phyloP scores from a whole-genome alignment of 495 filamentous ascomycete genomes.

The Neohortaea acidophila region DNA sequence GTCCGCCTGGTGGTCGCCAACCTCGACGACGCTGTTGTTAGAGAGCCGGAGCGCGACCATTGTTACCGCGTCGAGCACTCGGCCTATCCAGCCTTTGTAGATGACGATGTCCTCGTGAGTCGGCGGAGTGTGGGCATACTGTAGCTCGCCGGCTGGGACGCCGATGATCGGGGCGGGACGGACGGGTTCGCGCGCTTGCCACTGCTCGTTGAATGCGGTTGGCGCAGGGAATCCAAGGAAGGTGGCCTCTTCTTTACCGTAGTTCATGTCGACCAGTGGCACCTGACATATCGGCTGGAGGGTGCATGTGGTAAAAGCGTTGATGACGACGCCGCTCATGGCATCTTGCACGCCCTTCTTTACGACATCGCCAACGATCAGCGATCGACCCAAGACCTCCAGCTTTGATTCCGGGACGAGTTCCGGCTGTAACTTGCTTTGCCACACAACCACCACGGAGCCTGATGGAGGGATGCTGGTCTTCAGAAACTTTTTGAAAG shows the following conservation, averaged over 20 bases:
- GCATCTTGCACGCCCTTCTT: slow-evolving; percentile 22
- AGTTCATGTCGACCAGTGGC: background rate
- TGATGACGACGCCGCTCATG: slow-evolving; percentile 31
- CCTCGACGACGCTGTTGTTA: slow-evolving; percentile 28
- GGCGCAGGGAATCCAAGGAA: background rate
- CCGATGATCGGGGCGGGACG: slow-evolving; percentile 1
- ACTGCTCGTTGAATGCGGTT: too few species aligned
- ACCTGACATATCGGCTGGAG: slow-evolving; percentile 16
- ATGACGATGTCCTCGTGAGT: slow-evolving; percentile 22
- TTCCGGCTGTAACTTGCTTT: slow-evolving; percentile 11
- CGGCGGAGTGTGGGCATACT: slow-evolving; percentile 1
- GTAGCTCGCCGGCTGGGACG: slow-evolving; percentile 9
- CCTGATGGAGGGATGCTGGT: slow-evolving; percentile 25
- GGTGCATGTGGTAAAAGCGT: slow-evolving; percentile 18
- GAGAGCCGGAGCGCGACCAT: slow-evolving; percentile 22
- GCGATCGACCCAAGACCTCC: slow-evolving; percentile 23
- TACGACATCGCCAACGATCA: slow-evolving; percentile 29
- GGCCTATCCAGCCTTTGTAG: slow-evolving; percentile 28
- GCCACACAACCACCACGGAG: slow-evolving; percentile 26
- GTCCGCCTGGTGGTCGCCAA: slow-evolving; percentile 19
- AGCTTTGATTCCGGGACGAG: slow-evolving; percentile 23
- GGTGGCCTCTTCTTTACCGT: background rate
- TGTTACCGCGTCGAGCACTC: slow-evolving; percentile 19
- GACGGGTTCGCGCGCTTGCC: background rate
- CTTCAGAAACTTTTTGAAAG: slow-evolving; percentile 21